phyloP scores from a whole-genome alignment of 768 basidiomycete species.

The Suillus cothurnatus region DNA sequence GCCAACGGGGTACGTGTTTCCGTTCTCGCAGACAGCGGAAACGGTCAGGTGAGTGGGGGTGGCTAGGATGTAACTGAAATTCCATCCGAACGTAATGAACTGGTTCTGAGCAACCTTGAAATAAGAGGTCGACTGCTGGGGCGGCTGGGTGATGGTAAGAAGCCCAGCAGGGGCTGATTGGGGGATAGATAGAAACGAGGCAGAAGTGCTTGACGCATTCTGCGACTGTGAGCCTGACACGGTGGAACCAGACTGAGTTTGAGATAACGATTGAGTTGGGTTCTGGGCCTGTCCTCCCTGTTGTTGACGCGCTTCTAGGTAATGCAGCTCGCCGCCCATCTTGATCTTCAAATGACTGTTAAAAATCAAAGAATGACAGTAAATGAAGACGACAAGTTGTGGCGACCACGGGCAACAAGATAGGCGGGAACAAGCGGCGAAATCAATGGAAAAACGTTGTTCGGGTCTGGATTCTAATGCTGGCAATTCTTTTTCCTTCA shows the following conservation, averaged over 20 bases:
- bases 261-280: constrained; percentile 15
- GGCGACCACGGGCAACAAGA: constrained; percentile 11
- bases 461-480: neutral
- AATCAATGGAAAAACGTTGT: constrained; percentile 10
- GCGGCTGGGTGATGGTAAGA: constrained; percentile 79
- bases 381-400: neutral
- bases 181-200: constrained; percentile 42
- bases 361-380: constrained; percentile 4
- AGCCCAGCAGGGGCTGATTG: constrained; percentile 59
- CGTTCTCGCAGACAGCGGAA: constrained; percentile 81
- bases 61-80: constrained; percentile 72
- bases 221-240: constrained; percentile 12
- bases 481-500: neutral
- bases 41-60: constrained; percentile 79
- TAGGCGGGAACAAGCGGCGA: constrained; percentile 3
- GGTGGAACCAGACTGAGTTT: constrained; percentile 11
- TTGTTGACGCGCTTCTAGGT: constrained; percentile 9
- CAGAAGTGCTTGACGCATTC: constrained; percentile 10
- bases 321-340: neutral
- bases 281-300: constrained; percentile 6
- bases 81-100: constrained; percentile 89
- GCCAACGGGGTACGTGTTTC: constrained; percentile 88
- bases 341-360: neutral
- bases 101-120: constrained; percentile 82
- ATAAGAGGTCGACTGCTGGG: constrained; percentile 78